Evolutionary conservation across 176 grass and related monocot genomes (phyloP), one percentile per base, ranked within the genome.

Genomic region (Zoysia japonica): DNA sequence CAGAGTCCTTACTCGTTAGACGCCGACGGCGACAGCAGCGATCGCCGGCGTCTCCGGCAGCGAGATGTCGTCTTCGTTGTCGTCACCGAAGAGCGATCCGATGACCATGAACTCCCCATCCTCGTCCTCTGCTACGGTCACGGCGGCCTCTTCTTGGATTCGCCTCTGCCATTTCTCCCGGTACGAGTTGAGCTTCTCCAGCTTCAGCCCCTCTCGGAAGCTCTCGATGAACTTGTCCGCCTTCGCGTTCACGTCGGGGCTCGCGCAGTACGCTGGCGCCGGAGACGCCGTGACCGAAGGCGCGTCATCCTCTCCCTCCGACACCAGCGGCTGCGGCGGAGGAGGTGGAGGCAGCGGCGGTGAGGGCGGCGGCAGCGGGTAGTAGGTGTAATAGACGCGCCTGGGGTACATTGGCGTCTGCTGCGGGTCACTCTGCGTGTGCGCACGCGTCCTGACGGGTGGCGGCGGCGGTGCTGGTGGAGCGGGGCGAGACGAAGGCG

Each of bases 241-340:
- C 84, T 99, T 99, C 13, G 87, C 80, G 85, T 99, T 93, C 6
- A 99, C 96, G 80, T 99, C 96, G 4, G 96, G 96, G 82, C 96
- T 99, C 72, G 88, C 71, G 75, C 96, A 99, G 85, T 84, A 91
- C 11, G 81, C 79, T 43, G 90, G 73, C 63, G 70, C 75, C 45
- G 86, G 83, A 2, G 80, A 79, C 14, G 78, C 79, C 40, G 76
- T 11, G n/a, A 82, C 74, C 0, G 87, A 81, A 7, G 78, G 82
- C 17, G 17, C 39, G 3, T 72, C 79, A 4, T 70, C 77, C 47
- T 78, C 67, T 9, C 61, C 75, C 46, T 79, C 89, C 14, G 78
- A 51, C 62, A 78, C 68, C 16, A 48, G 37, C 35, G 81, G 37
- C n/a, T 79, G 86, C 6, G 84, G 92, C 0, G 96, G 86, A 0